These are phyloP conservation scores for Colletotrichum sp. DNA, from an alignment of 2,329 filamentous ascomycete genomes.

Conservation along the genomic window DNA sequence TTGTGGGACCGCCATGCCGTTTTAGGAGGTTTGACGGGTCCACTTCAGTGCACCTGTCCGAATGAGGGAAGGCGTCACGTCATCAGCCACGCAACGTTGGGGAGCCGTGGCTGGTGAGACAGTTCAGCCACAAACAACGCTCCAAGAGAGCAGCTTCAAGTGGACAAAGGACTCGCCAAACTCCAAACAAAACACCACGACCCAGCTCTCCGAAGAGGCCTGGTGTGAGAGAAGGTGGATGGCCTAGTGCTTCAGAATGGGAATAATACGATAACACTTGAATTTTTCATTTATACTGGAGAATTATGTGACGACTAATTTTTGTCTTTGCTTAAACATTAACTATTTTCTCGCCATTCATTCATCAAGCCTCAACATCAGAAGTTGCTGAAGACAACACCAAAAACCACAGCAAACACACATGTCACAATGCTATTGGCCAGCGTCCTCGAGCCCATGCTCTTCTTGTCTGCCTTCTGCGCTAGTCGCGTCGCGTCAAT, in stretches of 20 bases:
- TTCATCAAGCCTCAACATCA: background rate
- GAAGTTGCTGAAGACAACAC: background rate
- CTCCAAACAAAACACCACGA: background rate
- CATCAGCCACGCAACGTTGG: background rate
- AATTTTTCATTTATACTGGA: background rate
- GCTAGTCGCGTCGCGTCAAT: background rate
- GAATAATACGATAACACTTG: background rate
- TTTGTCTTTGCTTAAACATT: background rate
- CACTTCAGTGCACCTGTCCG: background rate
- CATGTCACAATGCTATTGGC: background rate
- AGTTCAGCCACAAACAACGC: conserved; percentile 14
- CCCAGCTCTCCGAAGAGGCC: background rate
- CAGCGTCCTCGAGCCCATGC: background rate
- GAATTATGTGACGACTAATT: background rate
- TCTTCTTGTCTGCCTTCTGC: background rate
- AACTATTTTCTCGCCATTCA: background rate
- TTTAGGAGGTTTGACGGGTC: background rate
- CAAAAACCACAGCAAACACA: background rate
- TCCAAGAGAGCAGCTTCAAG: background rate
- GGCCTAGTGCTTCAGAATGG: background rate
- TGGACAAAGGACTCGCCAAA: background rate
- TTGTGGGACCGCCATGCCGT: background rate
- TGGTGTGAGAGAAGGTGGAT: background rate
- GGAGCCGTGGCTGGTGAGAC: background rate
- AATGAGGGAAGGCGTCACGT: background rate